Base-by-base conservation (phyloP, 352 stramenopile genomes). In the Globisporangium solare region DNA sequence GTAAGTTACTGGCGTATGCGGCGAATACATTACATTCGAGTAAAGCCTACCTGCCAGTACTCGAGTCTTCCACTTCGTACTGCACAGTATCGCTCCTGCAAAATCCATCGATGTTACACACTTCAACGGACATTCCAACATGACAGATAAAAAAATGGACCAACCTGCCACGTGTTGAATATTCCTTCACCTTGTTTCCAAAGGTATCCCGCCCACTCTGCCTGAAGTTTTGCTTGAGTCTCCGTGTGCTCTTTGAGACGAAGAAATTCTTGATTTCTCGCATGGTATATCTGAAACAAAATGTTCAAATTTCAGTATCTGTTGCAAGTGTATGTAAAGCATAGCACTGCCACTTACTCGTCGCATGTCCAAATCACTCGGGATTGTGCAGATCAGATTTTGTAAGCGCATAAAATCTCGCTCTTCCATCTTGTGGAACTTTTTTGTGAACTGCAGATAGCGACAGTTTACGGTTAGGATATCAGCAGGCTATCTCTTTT, bases 351-450 rank as follows among this genome's bases (percentile, higher is more conserved):
- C 6, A 40, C 24, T 2, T 49, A 70, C 68, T 20, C 60, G 57
- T 54, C 68, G 62, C 51, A 74, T 59, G 13, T 76, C 68, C 4
- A 76, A 46, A 45, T 76, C 66, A 24, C 48, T 74, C 5, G 68
- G 68, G 47, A 74, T 67, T 5, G 61, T 66, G n/a, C 58, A 57
- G 18, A 76, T 47, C 6, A 76, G 62, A 40, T 76, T 76, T 22
- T 57, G 60, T 32, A 76, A 40, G 14, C 65, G 61, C 47, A 74
- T 54, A 14, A 64, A 22, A 42, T 74, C 68, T 6, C 18, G 40
- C 40, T 76, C 63, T 6, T 63, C 31, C 13, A 67, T 39, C 21
- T 67, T 62, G 53, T 76, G 68, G 22, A 76, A 76, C 17, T 62
- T 60, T 32, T 66, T 53, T 1, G 68, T 74, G 50, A 76, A 73